Percentiles rank a stretch among this genome's conserved stretches.
These are phyloP conservation scores for Porcisia hertigi DNA, from an alignment of 208 protist species.

Conservation along the genomic window DNA sequence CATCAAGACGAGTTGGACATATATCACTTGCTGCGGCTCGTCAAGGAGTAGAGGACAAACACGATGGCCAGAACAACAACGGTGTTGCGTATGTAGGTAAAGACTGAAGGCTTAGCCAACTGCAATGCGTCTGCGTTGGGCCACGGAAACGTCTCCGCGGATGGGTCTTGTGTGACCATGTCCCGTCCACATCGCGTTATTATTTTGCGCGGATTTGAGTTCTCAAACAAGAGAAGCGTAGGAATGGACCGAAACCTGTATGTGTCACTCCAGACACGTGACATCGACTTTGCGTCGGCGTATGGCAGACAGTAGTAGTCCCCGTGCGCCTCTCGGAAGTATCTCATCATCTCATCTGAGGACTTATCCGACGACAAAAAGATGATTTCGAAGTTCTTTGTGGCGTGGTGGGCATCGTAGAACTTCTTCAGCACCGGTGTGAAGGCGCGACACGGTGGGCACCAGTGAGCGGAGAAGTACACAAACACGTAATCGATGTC, in stretches of 20 bases:
- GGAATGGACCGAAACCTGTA: constrained; percentile 41
- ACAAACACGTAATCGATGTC: constrained; percentile 53
- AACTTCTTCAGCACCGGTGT: constrained; percentile 61
- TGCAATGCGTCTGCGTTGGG: constrained; percentile 15
- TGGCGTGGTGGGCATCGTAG: constrained; percentile 31
- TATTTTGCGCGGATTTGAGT: constrained; percentile 11
- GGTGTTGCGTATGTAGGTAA: not conserved
- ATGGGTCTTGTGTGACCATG: constrained; percentile 11
- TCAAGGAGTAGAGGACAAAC: constrained; percentile 16
- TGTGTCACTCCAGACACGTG: constrained; percentile 3
- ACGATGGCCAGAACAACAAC: constrained; percentile 4
- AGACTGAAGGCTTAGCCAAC: not conserved
- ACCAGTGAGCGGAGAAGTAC: constrained; percentile 89
- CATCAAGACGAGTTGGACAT: too few species aligned
- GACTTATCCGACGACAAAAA: constrained; percentile 63
- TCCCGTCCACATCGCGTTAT: constrained; percentile 9
- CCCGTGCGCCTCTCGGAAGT: constrained; percentile 49
- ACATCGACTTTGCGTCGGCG: constrained; percentile 28
- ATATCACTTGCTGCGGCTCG: not conserved
- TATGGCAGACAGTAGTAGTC: constrained; percentile 57
- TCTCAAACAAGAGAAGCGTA: constrained; percentile 52
- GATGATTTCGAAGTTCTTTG: constrained; percentile 70
- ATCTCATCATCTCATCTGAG: constrained; percentile 42
- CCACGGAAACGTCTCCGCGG: constrained; percentile 32
- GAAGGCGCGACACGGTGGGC: constrained; percentile 72